Base-by-base conservation (phyloP, 495 filamentous ascomycete species). In the Xylaria palmicola region DNA sequence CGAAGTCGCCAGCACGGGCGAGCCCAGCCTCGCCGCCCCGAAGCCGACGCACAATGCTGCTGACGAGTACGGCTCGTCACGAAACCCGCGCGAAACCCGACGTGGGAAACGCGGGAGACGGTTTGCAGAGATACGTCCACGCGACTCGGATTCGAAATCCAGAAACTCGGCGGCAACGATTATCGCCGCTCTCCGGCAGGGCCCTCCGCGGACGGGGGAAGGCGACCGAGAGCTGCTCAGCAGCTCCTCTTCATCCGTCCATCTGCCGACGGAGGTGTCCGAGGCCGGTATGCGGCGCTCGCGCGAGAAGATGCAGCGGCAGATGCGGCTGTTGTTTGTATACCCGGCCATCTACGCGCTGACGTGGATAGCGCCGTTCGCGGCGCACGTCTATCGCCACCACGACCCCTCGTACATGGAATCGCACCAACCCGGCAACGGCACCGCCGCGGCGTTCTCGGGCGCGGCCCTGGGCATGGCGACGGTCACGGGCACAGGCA, bases 351-450 rank as follows among this genome's bases (percentile, higher is more conserved):
- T 86, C 50, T 91, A 91, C 75, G 77, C 87, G n/a, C 64, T 85
- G 26, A 82, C 89, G 72, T 92, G 89, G 89, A 68, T 88, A 36
- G 71, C 86, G n/a, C 88, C 89, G 12, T 89, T 91, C 67, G 72
- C 87, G 13, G 77, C 75, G 24, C 84, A 91, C 69, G 76, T 81
- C 53, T 65, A 86, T 37, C 77, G 80, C 39, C 90, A 86, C 72
- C 76, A 81, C 51, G 80, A 88, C 64, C n/a, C 47, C 2, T 36
- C 6, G 6, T 13, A 36, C 6, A 3, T 39, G 34, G 8, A 36
- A 13, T 32, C 26, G 10, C 17, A 17, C 6, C 19, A 17, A 9
- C 20, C n/a, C n/a, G n/a, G 4, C 24, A 34, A 40, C 4, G 19
- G n/a, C 17, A 22, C 9, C 53, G 8, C 53, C 19, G 2, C 7